Evolutionary conservation across 2,329 filamentous ascomycete species (phyloP), one percentile per base, ranked within the genome.

Genomic region (Aspergillus vadensis): DNA sequence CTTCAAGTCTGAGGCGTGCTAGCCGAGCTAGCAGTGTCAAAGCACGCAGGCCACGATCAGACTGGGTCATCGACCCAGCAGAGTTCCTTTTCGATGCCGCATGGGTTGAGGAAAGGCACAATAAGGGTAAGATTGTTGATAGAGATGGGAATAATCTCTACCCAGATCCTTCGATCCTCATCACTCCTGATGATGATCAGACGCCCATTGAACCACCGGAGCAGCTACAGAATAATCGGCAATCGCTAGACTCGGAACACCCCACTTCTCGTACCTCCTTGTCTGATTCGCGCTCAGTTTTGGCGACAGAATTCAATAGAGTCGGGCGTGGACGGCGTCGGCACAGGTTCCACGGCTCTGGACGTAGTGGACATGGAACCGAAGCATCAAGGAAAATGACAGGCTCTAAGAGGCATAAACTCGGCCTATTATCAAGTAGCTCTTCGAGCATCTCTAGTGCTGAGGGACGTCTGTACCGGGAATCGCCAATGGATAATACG

Each of bases 1-100:
- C 76, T 74, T 60, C 76, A 72, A 61, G 76, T 74, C n/a, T 80
- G 75, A 48, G 74, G 73, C 57, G 76, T 79, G 62, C 66, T 17
- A 76, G 72, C 44, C 77, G 78, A 17, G 78, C 78, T 12, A 76
- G 75, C 50, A 76, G 71, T 32, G 79, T 81, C 12, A 92, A 92
- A 63, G 80, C 86, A 3, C 87, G 88, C 58, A 86, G 92, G 52
- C 88, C 90, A 1, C 86, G 91, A 61, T 87, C 92, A 23, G 92
- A 96, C 70, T 98, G 95, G 95, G 84, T 86, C 41, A 86, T 93
- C 17, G 86, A 90, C 48, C 91, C 94, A 0, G 88, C 91, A 58
- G 93, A 98, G 72, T 84, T 97, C 74, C 80, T 98, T 50, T 93
- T 93, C 4, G 95, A 99, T 78, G 83, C 90, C 1, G 91, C 93